Base-by-base conservation (phyloP, 2,329 filamentous ascomycete genomes). In the Ophiostoma sp. region DNA sequence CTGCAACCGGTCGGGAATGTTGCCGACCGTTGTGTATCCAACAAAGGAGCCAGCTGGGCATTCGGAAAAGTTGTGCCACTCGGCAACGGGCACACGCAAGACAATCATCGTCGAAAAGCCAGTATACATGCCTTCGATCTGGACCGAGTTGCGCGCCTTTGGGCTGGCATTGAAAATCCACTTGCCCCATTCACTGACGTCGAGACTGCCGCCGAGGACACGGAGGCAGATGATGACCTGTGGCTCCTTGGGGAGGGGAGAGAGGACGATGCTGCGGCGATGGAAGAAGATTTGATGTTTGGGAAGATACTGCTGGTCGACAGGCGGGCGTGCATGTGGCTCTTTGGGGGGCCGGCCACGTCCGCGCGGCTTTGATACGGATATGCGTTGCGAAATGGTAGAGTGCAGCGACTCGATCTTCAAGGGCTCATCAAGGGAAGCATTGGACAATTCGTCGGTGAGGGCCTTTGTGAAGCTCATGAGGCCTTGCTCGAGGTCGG, bases 161-260 rank as follows among this genome's bases (percentile, higher is more conserved):
- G 66, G 65, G 1, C 42, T 52, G 1, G 72, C 70, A 12, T 67
- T 62, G 45, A 65, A 69, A 2, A 73, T 72, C 72, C 72, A 73
- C 40, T 71, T 67, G n/a, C 60, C 68, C 72, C 72, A 73, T 58
- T 69, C 55, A 7, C 64, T 67, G 18, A 73, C 42, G 60, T n/a
- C 70, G 62, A 4, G 60, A 11, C n/a, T 64, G 60, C 16, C 70
- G 66, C 8, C 52, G 64, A 71, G 44, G 1, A 72, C 66, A n/a
- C 72, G 70, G 4, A 73, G 64, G 44, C 72, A 73, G 9, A 73
- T 60, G 5, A 72, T 64, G 14, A 73, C 72, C 18, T 73, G 70
- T 4, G 70, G 67, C 47, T 70, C 70, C 4, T 64, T 63, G 0
- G 70, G 69, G 16, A 66, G 68, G 0, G 71, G 69, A 0, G 66